Base-by-base conservation (phyloP, 805 yeast species). In the Zygoascus flipseniorum region DNA sequence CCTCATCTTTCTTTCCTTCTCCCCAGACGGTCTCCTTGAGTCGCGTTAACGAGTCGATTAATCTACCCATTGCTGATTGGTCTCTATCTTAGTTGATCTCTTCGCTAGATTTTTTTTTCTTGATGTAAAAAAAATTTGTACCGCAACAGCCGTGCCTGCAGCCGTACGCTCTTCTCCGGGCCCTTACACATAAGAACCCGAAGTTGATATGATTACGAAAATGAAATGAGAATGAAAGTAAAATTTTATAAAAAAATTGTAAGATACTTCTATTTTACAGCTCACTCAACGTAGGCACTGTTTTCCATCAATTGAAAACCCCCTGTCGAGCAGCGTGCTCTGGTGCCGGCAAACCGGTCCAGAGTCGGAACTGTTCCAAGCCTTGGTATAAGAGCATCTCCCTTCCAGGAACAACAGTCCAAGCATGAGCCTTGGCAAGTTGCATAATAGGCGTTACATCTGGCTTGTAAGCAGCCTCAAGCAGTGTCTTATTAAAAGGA, bases 401-500 rank as follows among this genome's bases (percentile, higher is more conserved):
- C 37, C 85, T 81, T 11, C 99, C 99, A 8, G 90, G 86, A 59
- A 92, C 77, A n/a, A 83, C 84, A n/a, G 74, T 75, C 96, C 96
- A 89, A 8, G 78, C 76, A 60, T 78, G 73, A 31, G 76, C 79
- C 31, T 66, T 65, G 1, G 97, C 96, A 23, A 86, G 65, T 61
- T 74, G 73, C 97, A 93, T 90, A 43, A 92, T 73, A 19, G 95
- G 93, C 0, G 99, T 92, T 16, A 83, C 76, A 28, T 80, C 72
- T 16, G 98, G 98, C 68, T 89, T 90, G 74, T 93, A 93, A 20
- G 97, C 95, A 48, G 98, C 97, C 60, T 93, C 99, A 51, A 93
- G 72, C 28, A 92, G 73, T 11, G 79, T 74, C 14, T 85, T 83
- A 1, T 66, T 65, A 52, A 76, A 75, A 0, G 72, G 75, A n/a